Evolutionary conservation across 495 filamentous ascomycete genomes (phyloP), one percentile per base, ranked within the genome.

Genomic region (Astrothelium macrocarpum): DNA sequence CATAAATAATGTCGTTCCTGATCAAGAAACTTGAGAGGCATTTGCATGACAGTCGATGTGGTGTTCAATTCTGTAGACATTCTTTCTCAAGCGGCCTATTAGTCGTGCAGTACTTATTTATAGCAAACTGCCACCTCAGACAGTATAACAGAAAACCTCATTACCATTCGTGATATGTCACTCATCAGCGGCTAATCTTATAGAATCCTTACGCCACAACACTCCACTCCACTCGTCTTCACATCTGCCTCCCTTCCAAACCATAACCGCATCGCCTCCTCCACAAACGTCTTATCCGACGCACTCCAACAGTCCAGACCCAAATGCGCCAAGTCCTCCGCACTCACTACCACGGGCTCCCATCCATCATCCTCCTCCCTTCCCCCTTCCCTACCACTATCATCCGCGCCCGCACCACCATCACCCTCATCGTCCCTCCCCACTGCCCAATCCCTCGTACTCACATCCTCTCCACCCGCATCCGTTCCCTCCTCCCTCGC

Each of bases 261-360:
- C 76, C 90, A 96, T 59, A 85, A 72, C 63, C 68, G 76, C 63
- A 86, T 77, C 49, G 90, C 72, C 65, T 90, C 86, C 70, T 81
- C 76, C 5, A 91, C 81, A 70, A 95, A 95, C 20, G 80, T 74
- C 42, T 85, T 82, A 73, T 96, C 91, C 31, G 81, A 76, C 53
- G 84, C 81, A 71, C 89, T 95, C 91, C 91, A 96, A 0, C 86
- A 79, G 70, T 96, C 91, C 31, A 96, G 81, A 0, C 91, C 90
- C 88, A 95, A 91, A 56, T 84, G 77, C 59, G 78, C 78, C 69
- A 96, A 79, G 65, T 91, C 90, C 26, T 90, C 87, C 56, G 82
- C 83, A 26, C 78, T 83, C 36, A 93, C 78, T 2, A 76, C 75
- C 4, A 91, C 75, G 39, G 34, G 43, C 36, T 64, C 49, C 23